Evolutionary conservation across 2,329 filamentous ascomycete species (phyloP), one percentile per base, ranked within the genome.

Genomic region (Trichothecium roseum): DNA sequence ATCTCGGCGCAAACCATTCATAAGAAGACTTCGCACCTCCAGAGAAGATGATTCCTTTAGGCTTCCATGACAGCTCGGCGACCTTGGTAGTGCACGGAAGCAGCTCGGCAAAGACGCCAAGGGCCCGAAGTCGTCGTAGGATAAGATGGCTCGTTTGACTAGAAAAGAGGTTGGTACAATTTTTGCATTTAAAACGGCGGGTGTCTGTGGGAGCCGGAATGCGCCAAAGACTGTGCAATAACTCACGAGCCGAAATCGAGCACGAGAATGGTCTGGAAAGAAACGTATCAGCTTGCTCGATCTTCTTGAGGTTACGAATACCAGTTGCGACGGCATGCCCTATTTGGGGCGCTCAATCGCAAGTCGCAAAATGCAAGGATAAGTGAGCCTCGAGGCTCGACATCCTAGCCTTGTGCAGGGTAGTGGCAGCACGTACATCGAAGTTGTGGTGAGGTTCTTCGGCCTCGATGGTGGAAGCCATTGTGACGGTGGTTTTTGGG

Each of bases 101-200:
- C 79, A 94, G 82, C 64, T 94, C 87, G 42, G 78, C 78, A 66
- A 84, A 94, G 56, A 93, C 73, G 63, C 81, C 81, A 59, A 93
- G 72, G 48, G 82, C 76, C 47, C 86, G 74, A 18, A 93, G 70
- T 24, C 84, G 75, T 37, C 84, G 70, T 8, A 78, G 77, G 51
- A 88, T 86, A 28, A 88, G 66, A 56, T 87, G 81, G 28, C 75
- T 78, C 51, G 79, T 81, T 59, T 84, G 80, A 24, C 20, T 24
- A 17, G 73, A 38, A 30, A 18, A 32, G 20, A 6, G 6, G 20
- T 24, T 24, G 10, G 20, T 10, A 24, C 20, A 24, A 10, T 24
- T 14, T 37, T n/a, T n/a, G 8, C 12, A 12, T n/a, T n/a, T n/a
- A n/a, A n/a, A 10, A 24, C 10, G 20, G 20, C 10, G 20, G 20